phyloP scores from a whole-genome alignment of 768 basidiomycete genomes.

The Sistotremastrum niveocremeum region DNA sequence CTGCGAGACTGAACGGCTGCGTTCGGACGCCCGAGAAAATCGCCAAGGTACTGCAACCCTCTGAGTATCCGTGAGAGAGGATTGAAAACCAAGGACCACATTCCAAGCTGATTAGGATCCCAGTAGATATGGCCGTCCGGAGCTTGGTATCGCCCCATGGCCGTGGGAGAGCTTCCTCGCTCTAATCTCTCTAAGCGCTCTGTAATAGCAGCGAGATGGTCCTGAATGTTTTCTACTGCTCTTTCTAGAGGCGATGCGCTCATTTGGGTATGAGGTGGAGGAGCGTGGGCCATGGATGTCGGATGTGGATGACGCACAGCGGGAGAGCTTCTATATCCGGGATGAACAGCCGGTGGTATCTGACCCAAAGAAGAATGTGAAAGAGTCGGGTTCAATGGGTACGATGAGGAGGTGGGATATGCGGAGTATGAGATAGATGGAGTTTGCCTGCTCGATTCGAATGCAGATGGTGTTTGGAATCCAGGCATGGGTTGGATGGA shows the following conservation, averaged over 20 bases:
- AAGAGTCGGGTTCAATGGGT: too few species aligned
- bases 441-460: constrained; percentile 19
- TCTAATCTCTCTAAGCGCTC: constrained; percentile 60
- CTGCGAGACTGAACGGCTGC: constrained; percentile 33
- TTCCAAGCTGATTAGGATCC: constrained; percentile 72
- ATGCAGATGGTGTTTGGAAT: constrained; percentile 64
- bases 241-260: constrained; percentile 41
- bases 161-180: constrained; percentile 19
- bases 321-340: too few species aligned
- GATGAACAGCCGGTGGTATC: too few species aligned
- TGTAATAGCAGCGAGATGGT: constrained; percentile 65
- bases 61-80: constrained; percentile 43
- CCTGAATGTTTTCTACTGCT: constrained; percentile 69
- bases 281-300: too few species aligned
- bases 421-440: too few species aligned
- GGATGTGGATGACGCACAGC: too few species aligned
- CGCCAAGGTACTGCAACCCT: constrained; percentile 33
- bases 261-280: too few species aligned
- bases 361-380: too few species aligned
- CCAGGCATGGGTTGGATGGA: constrained; percentile 54
- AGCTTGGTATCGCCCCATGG: constrained; percentile 6
- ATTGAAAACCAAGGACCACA: constrained; percentile 65
- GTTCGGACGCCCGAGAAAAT: constrained; percentile 41
- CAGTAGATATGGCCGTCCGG: constrained; percentile 21
- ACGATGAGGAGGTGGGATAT: too few species aligned